Base-by-base conservation (phyloP, 192 early-diverging fungal species). In the Pilobolus umbonatus region DNA sequence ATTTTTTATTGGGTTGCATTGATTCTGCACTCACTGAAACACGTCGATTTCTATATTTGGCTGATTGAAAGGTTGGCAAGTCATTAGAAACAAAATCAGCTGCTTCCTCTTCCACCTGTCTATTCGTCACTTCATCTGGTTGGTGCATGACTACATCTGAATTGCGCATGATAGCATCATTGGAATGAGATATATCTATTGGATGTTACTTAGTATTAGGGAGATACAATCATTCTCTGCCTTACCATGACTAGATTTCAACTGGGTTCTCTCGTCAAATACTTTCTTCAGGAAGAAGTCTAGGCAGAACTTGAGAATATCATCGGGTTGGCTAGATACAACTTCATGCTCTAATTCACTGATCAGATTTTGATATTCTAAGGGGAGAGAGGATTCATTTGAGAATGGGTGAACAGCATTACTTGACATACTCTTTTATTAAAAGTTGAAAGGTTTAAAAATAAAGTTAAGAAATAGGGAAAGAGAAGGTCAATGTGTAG, bases 1-100 rank as follows among this genome's bases (percentile, higher is more conserved):
- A 9, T n/a, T n/a, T n/a, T 15, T 15, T 15, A 42, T 17, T 59
- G 7, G 74, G 74, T 19, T 5, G 31, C 21, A 75, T 68, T 12
- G 74, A 75, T 51, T 75, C 74, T 2, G 67, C 74, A 35, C 67
- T 70, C 4, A 75, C 74, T 35, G 74, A 75, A 12, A 26, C 51
- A 28, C 74, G 74, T 31, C 74, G 52, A 26, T 46, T 45, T 34
- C 43, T 17, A 29, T 54, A 12, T 42, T 17, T 12, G 15, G 39
- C 39, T 5, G 39, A 42, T 42, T 42, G 39, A 42, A 42, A 29
- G 19, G 21, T 28, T 30, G 80, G 74, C 19, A 42, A 42, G 19
- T 42, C 39, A 42, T 42, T 17, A 17, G 39, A 42, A 42, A 42
- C 39, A 42, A 17, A 42, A 15, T 42, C 39, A 2, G 14, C 15